Evolutionary conservation across 179 eudicot genomes (phyloP).

Genomic region (Nepenthes alata): DNA sequence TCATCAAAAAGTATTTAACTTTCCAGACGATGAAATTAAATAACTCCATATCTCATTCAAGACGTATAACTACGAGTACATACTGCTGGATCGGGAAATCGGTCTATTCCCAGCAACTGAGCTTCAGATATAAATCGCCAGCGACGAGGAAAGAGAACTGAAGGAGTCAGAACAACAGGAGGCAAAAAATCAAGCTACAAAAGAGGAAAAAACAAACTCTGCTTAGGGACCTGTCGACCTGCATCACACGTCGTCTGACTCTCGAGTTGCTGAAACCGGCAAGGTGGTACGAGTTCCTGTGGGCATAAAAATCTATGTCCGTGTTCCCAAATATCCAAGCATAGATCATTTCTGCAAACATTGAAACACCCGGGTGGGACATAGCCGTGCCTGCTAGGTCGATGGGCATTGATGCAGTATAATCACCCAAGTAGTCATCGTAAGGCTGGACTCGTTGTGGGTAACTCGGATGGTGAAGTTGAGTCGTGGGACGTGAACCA

Average conservation of each 20-base stretch:
- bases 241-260: slow-evolving; percentile 39
- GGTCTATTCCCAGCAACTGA: too few species aligned
- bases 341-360: slow-evolving; percentile 61
- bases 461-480: slow-evolving; percentile 11
- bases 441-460: slow-evolving; percentile 12
- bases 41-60: too few species aligned
- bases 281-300: slow-evolving; percentile 38
- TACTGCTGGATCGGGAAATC: too few species aligned
- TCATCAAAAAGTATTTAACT: too few species aligned
- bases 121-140: too few species aligned
- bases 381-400: slow-evolving; percentile 22
- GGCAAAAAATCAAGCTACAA: slow-evolving; percentile 55
- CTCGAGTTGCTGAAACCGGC: slow-evolving; percentile 30
- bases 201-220: slow-evolving; percentile 59
- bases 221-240: slow-evolving; percentile 51
- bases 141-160: too few species aligned
- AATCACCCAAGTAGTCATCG: slow-evolving; percentile 6
- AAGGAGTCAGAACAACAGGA: slow-evolving; percentile 36
- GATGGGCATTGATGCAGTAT: slow-evolving; percentile 13
- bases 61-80: too few species aligned
- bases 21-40: too few species aligned
- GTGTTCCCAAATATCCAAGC: slow-evolving; percentile 49
- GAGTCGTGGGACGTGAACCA: slow-evolving; percentile 12
- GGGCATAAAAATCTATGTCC: slow-evolving; percentile 23
- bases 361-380: slow-evolving; percentile 28